A percentile compares a stretch with the other conserved stretches of the same genome.
phyloP scores from a whole-genome alignment of 257 asterid genomes.

The Henckelia pumila region DNA sequence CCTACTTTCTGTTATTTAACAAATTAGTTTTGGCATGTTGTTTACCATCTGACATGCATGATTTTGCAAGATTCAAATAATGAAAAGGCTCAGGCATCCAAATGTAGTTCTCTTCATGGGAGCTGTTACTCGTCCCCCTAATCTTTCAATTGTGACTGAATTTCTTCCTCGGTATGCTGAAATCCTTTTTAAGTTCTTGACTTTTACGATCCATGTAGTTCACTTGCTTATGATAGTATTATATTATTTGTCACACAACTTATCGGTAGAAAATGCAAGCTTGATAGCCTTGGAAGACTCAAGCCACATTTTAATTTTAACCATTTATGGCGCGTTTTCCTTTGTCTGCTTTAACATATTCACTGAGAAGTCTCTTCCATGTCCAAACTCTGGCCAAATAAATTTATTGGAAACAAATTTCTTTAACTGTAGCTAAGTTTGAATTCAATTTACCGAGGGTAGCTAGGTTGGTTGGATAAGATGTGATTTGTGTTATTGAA shows the following conservation, averaged over 20 bases:
- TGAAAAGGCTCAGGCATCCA: constrained; percentile 90
- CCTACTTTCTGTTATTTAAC: background rate
- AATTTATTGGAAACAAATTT: background rate
- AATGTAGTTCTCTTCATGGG: constrained; percentile 97
- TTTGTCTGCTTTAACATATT: constrained; percentile 1
- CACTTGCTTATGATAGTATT: constrained; percentile 5
- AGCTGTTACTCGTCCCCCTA: constrained; percentile 94
- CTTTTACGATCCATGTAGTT: constrained; percentile 6
- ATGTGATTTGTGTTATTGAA: background rate
- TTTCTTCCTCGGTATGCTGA: constrained; percentile 85
- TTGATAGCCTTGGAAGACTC: background rate
- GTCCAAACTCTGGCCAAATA: background rate
- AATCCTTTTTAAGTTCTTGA: constrained; percentile 21
- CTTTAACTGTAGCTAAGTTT: background rate
- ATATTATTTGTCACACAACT: background rate
- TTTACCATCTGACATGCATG: constrained; percentile 27
- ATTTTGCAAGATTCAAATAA: constrained; percentile 68
- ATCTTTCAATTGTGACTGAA: constrained; percentile 90
- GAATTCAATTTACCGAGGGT: constrained; percentile 21
- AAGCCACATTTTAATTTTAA: background rate
- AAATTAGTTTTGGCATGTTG: constrained; percentile 19
- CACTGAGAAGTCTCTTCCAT: background rate
- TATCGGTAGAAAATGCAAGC: background rate
- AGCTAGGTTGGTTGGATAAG: constrained; percentile 7
- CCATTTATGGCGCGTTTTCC: constrained; percentile 14